Evolutionary conservation across 2,329 filamentous ascomycete genomes (phyloP), one percentile per base, ranked within the genome.

Genomic region (Tolypocladium tundrense): DNA sequence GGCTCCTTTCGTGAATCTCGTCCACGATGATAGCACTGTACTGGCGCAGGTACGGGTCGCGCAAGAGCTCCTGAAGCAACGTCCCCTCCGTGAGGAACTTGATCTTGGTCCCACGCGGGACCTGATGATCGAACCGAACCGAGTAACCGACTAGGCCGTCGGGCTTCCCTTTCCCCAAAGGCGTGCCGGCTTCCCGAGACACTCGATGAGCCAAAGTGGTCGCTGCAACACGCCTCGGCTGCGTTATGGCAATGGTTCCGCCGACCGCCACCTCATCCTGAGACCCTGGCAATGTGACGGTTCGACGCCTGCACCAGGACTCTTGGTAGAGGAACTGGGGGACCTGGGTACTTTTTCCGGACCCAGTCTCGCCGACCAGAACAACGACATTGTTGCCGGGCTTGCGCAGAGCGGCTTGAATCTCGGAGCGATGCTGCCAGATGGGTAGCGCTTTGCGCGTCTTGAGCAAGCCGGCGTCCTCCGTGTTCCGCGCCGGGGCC

Each of bases 1-100:
- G 84, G 64, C 92, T 96, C 65, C 94, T 82, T 75, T 99, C 94
- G 75, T 99, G 94, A 14, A 99, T 94, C 72, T 99, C 94, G 72
- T 99, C 94, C 9, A 99, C 90, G 21, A 99, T 81, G 0, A 99
- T 81, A 4, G 88, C 91, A 66, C 91, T 96, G 69, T 99, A 99
- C 68, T 90, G 86, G 39, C 82, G 83, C 67, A 99, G 79, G 66
- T 86, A 80, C 1, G 90, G 90, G 70, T 99, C 94, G 56, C 88
- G 82, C 60, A 99, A 73, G 72, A 99, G 87, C 72, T 99, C 95
- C 70, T 97, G 92, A 16, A 99, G 79, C 55, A 99, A 78, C 87
- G 96, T 97, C 66, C 94, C 94, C 72, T 99, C 95, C 0, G 94
- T 99, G 62, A 99, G 76, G 66, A 91, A 99, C 69, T 97, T 97